Evolutionary conservation across 139 green algal genomes (phyloP), one percentile per base, ranked within the genome.

Genomic region (Picochlorum sp.): DNA sequence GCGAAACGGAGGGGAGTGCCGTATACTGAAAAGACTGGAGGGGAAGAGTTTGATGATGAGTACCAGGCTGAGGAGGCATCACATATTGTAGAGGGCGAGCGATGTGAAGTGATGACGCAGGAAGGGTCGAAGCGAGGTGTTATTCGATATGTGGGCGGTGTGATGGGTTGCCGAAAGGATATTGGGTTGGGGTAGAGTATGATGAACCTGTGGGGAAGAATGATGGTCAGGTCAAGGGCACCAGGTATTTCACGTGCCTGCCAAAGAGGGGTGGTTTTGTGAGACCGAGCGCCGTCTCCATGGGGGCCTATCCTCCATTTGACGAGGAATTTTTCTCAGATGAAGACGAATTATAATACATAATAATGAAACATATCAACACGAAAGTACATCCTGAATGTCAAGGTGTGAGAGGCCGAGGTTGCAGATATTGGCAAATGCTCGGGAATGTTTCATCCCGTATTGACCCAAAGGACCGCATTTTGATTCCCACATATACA

Each of bases 131-230:
- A 88, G 60, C 68, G 94, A 14, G 94, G 92, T 2, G 70, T 78
- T 21, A 86, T 99, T 59, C 86, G 64, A 8, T 79, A 60, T 37
- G 67, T 45, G 73, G 73, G 44, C 50, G 50, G 37, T 58, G 52
- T 15, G 55, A 59, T 32, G 57, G 67, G 34, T 62, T 79, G 62
- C 73, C 73, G 1, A 56, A 56, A n/a, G 73, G 73, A 10, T 94
- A 64, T 14, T 98, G 94, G 94, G 78, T 97, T 14, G 94, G 94
- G 6, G 74, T 98, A 13, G 51, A 87, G 59, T 97, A 93, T 55
- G 94, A 99, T 65, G 94, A 99, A 77, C 94, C 94, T 11, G 68
- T 96, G 52, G 94, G 94, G 8, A 97, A 96, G 72, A 92, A 97
- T 66, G 87, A 98, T 73, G 94, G 94, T 20, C 89, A 50, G 21